Base-by-base conservation (phyloP, 2,329 filamentous ascomycete genomes). In the Orbilia ellipsospora region DNA sequence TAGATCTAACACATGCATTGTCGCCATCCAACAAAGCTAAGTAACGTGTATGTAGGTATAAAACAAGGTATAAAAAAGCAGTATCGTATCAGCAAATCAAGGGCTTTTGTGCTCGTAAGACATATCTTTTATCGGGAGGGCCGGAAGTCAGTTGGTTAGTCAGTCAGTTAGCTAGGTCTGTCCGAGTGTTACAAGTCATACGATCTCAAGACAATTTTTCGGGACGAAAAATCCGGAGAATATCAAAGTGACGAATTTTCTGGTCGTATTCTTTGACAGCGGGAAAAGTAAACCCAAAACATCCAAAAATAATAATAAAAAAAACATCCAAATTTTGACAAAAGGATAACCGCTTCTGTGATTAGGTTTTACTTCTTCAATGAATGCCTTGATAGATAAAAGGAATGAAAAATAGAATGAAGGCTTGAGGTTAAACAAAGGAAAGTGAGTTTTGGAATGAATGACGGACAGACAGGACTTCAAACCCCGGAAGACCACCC, bases 121-220 rank as follows among this genome's bases (percentile, higher is more conserved):
- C 62, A 36, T 36, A 50, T 48, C 5, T 15, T n/a, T 15, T 15
- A n/a, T 48, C 16, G 15, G 13, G 13, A 18, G 13, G 16, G 16
- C 13, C 44, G 44, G 44, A n/a, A 48, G 44, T n/a, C 16, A 48
- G 44, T 48, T 48, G 5, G 13, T 18, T 48, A n/a, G 13, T 48
- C 44, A 12, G 16, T 48, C 13, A 15, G 31, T 36, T 10, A 10
- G 31, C 40, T 56, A 40, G 54, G 36, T n/a, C 5, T 10, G 18
- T 15, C 10, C 7, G 40, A 50, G 26, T 56, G 45, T 23, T 62
- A 69, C 56, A 62, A 59, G 56, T 60, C 28, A 55, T 69, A 61
- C 31, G 51, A 44, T 62, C 36, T 69, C 56, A 68, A 54, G 28
- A 44, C 40, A 23, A 28, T 54, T n/a, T 61, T 10, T 52, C 16